Evolutionary conservation across 768 basidiomycete species (phyloP), one percentile per base, ranked within the genome.

Genomic region (Hygrocybe punicea): DNA sequence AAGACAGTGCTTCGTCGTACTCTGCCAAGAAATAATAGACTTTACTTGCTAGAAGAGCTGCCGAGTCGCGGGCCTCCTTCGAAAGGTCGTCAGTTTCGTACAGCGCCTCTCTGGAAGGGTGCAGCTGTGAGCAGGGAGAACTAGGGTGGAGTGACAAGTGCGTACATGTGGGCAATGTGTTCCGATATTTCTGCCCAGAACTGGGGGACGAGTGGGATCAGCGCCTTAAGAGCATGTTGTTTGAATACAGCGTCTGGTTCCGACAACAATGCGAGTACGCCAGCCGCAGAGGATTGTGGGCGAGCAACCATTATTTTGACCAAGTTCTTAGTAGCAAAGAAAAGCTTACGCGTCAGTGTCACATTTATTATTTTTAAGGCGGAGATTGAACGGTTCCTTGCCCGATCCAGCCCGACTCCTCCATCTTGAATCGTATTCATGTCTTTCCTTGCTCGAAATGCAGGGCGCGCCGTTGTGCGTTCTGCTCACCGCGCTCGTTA

Each of bases 141-240:
- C 53, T 24, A 49, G 54, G 45, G 36, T 58, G 57, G 35, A 58
- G 60, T 36, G 52, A 51, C 58, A 49, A 6, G 17, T 25, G 77
- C 91, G 65, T 70, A 92, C 95, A 98, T 93, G 58, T 85, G 76
- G 34, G 89, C 83, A 65, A 98, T 87, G 69, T 91, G 85, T 72
- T 99, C 97, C 63, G 93, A 94, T 66, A 98, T 96, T 79, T 99
- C 97, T 47, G 96, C 89, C 97, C 97, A 99, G 73, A 98, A 98
- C 65, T 91, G 87, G 37, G 94, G 85, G 6, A 98, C 93, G 45
- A 98, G 82, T 14, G 83, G 76, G 66, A 85, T 89, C 53, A 99
- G 80, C 45, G 87, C 81, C 50, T 84, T 83, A 64, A 99, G 84
- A 21, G 97, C 97, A 79, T 97, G 90, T 65, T 91, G 85, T 68